phyloP scores from a whole-genome alignment of 805 yeast genomes.

The Candida schatavii region DNA sequence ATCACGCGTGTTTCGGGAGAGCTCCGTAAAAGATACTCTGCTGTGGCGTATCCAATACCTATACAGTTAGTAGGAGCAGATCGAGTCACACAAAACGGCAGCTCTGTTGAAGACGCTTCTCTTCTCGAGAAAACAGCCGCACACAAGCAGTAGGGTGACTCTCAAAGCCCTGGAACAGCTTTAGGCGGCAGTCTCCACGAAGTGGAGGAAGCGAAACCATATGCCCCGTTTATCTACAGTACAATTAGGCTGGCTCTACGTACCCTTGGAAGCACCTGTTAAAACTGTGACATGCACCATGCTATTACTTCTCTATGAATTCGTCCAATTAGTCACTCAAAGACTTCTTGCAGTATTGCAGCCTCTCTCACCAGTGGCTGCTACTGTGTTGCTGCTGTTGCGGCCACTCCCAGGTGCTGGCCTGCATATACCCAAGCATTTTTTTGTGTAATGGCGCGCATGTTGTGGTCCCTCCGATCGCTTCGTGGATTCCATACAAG shows the following conservation, averaged over 20 bases:
- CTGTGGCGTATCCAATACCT: conserved; percentile 84
- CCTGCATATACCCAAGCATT: not conserved
- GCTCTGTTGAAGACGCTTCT: too few relatives aligned
- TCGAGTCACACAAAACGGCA: not conserved
- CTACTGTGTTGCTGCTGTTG: not conserved
- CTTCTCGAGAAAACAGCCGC: too few relatives aligned
- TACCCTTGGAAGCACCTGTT: conserved; percentile 64
- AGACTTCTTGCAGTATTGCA: too few relatives aligned
- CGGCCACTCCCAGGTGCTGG: not conserved
- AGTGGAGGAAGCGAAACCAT: not conserved
- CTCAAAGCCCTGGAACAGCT: too few relatives aligned
- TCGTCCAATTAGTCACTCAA: not conserved
- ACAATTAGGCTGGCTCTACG: too few relatives aligned
- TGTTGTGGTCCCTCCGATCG: not conserved
- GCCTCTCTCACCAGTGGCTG: too few relatives aligned
- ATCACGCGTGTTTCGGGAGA: conserved; percentile 44
- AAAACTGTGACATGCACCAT: conserved; percentile 37
- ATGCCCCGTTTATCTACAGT: too few relatives aligned
- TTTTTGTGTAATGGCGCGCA: not conserved
- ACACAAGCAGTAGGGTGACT: too few relatives aligned
- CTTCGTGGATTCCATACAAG: too few relatives aligned
- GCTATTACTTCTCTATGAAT: not conserved
- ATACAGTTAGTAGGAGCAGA: not conserved
- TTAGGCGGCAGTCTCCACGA: too few relatives aligned
- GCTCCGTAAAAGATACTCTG: conserved; percentile 44